Base-by-base conservation (phyloP, 192 early-diverging fungal genomes). In the Blastocladiella britannica region DNA sequence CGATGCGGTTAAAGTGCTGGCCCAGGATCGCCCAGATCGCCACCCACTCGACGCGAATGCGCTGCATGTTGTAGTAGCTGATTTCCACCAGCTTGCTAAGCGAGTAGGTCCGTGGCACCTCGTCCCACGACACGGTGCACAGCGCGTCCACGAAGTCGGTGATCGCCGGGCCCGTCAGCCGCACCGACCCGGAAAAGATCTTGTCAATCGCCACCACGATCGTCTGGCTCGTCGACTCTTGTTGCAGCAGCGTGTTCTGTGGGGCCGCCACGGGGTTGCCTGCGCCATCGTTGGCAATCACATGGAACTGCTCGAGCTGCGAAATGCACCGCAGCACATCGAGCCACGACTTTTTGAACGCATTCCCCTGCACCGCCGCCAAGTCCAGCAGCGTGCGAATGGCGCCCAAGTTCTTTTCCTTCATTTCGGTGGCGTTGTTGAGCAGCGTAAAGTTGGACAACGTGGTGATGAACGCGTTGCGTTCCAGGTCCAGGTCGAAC, bases 71-170 rank as follows among this genome's bases (percentile, higher is more conserved):
- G 72, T 96, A 96, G 70, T 96, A 88, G 1, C 88, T 81, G 54
- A 96, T 89, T 63, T 96, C 92, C 1, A 96, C 92, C 55, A 96
- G 76, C 61, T 92, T 92, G 62, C 89, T 89, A 59, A 96, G 69
- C 61, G 86, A 83, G 69, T 87, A 96, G 80, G 89, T 83, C 23
- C 91, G 68, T 53, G 88, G 85, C 28, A 93, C 86, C 65, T 95
- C 92, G 60, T 89, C 82, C 81, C 87, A 84, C 5, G 85, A 88
- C 0, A 87, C 86, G 29, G 77, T 65, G 64, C 88, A 87, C 53
- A 95, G 66, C 4, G 89, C 82, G 8, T 79, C 69, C 51, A 91
- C 88, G 70, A 93, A 95, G 65, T 91, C 84, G 29, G 86, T 80
- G 58, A 95, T 91, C 12, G 86, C 83, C 22, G 76, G 67, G 0